These are phyloP conservation scores for Pythium monospermum DNA, from an alignment of 352 stramenopile species.

Conservation along the genomic window DNA sequence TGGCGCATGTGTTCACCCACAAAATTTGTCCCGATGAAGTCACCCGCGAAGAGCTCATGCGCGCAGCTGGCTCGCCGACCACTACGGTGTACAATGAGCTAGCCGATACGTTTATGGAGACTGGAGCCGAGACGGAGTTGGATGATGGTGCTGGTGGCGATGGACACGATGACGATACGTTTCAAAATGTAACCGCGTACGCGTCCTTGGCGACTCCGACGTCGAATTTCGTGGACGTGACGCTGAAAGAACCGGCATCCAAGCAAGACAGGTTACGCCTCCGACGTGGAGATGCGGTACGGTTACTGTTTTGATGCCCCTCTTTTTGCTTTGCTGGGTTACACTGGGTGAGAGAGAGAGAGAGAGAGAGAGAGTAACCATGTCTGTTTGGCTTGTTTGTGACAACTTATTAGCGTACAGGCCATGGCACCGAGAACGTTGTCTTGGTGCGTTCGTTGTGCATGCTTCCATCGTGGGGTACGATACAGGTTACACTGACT, in stretches of 20 bases:
- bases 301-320: not conserved
- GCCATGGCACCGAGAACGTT: slow-evolving; percentile 35
- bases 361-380: no score
- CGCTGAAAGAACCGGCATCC: no score
- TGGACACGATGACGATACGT: slow-evolving; percentile 25
- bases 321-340: no score
- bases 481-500: not conserved
- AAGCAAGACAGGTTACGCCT: slow-evolving; percentile 8
- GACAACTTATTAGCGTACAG: slow-evolving; percentile 27
- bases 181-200: slow-evolving; percentile 50
- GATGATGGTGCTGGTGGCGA: slow-evolving; percentile 5
- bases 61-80: slow-evolving; percentile 21
- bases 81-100: slow-evolving; percentile 40
- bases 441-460: slow-evolving; percentile 48
- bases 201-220: slow-evolving; percentile 42
- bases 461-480: no score
- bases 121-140: not conserved
- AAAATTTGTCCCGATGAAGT: slow-evolving; percentile 49
- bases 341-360: no score
- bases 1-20: slow-evolving; percentile 49
- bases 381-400: no score
- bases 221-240: not conserved
- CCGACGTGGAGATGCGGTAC: slow-evolving; percentile 8
- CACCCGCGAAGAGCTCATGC: slow-evolving; percentile 36
- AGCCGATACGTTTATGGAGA: slow-evolving; percentile 49